phyloP scores from a whole-genome alignment of 768 basidiomycete genomes.

The Suillus brevipes region DNA sequence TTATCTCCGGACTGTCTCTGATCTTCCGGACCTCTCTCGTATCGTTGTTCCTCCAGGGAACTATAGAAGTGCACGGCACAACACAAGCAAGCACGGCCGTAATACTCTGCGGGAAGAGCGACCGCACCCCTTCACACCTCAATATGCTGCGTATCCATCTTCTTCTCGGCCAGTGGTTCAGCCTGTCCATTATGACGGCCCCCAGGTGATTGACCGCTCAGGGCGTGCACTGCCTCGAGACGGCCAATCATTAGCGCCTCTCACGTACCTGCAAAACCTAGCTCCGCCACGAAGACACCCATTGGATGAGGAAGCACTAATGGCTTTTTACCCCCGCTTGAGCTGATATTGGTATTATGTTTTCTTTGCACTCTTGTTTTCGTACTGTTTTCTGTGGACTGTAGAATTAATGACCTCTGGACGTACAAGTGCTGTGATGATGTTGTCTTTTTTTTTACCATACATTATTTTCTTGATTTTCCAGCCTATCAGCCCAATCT shows the following conservation, averaged over 20 bases:
- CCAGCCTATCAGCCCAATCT: background rate
- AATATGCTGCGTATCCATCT: conserved; percentile 35
- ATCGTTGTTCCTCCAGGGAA: conserved; percentile 58
- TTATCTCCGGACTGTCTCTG: conserved; percentile 57
- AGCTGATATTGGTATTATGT: conserved; percentile 25
- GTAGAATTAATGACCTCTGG: conserved; percentile 5
- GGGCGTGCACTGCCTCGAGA: conserved; percentile 17
- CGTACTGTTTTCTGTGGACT: conserved; percentile 2
- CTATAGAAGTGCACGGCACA: conserved; percentile 66
- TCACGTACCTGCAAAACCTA: conserved; percentile 60
- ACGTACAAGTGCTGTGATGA: background rate
- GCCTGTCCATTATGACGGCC: background rate
- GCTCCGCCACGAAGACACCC: conserved; percentile 67
- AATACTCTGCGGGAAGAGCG: conserved; percentile 31
- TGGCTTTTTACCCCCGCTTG: conserved; percentile 48
- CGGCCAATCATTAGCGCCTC: conserved; percentile 51
- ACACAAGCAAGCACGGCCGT: conserved; percentile 47
- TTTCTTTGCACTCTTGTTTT: conserved; percentile 8
- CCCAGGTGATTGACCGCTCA: conserved; percentile 3
- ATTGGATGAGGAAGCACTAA: conserved; percentile 68
- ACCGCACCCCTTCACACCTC: conserved; percentile 17
- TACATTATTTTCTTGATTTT: conserved; percentile 4
- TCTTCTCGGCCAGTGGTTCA: conserved; percentile 21
- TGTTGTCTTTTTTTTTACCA: background rate
- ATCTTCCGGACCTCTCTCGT: conserved; percentile 52